Base-by-base conservation (phyloP, 2,329 filamentous ascomycete species). In the Talaromyces amestolkiae region DNA sequence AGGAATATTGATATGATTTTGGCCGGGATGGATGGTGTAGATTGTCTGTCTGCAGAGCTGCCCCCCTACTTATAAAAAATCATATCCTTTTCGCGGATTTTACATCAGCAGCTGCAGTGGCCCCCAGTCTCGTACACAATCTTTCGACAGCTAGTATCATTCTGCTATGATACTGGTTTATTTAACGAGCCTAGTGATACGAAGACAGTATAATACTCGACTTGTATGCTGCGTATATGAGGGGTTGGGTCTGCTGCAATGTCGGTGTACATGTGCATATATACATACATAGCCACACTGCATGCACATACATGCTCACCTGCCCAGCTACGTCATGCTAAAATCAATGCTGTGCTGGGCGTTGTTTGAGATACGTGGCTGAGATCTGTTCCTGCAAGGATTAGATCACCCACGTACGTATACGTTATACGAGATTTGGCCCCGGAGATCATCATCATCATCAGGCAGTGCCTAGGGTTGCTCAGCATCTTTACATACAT, bases 1-100 rank as follows among this genome's bases (percentile, higher is more conserved):
- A 54, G 56, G 33, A 67, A 64, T 54, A 59, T 70, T 15, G 65
- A 65, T 33, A 53, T 58, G 35, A 65, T 71, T 10, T 19, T 70
- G 45, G 49, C 58, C 1, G 68, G 68, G 2, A 19, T 70, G 53
- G 68, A 68, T 47, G 58, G 51, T 17, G 66, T 61, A 15, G 51
- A 63, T 27, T 59, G 22, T n/a, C 37, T 58, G 22, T 10, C 37
- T 13, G 9, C 37, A 11, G 56, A 17, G 19, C 27, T 4, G 27
- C 27, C 27, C 5, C 27, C 27, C 27, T 31, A 31, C 27, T 31
- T 31, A 31, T 31, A 4, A 31, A 31, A 7, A 5, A 31, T 31
- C 6, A 31, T 1, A 8, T 31, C 27, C 27, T 31, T 31, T 31
- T 31, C 27, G 27, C 7, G 27, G 7, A 31, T 31, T 7, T 31